Evolutionary conservation across 192 early-diverging fungal species (phyloP).

Genomic region (Coemansia sp.): DNA sequence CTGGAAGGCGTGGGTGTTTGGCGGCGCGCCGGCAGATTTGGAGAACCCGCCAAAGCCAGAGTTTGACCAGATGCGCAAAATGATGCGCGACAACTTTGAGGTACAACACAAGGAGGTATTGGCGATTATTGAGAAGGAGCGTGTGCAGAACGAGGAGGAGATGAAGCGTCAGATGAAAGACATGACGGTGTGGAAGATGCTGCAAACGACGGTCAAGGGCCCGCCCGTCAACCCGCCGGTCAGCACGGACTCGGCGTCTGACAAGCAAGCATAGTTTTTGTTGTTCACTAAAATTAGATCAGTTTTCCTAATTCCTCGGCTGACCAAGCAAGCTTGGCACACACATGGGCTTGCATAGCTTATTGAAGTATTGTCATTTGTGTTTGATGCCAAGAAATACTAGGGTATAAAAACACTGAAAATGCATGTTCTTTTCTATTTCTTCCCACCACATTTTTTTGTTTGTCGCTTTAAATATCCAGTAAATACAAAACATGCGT

Average conservation of each 20-base stretch:
- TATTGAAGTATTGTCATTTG: too few relatives aligned
- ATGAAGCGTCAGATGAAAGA: conserved; percentile 83
- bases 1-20: conserved; percentile 57
- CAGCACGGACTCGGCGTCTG: background rate
- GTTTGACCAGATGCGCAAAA: conserved; percentile 63
- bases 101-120: conserved; percentile 67
- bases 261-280: background rate
- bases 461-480: background rate
- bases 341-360: too few relatives aligned
- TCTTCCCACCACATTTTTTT: background rate
- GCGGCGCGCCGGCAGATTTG: conserved; percentile 39
- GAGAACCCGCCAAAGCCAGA: conserved; percentile 67
- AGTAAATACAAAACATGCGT: conserved; percentile 14
- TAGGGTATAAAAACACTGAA: background rate
- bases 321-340: background rate
- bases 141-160: conserved; percentile 63
- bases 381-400: background rate
- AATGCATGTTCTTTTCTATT: background rate
- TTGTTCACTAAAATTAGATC: background rate
- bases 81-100: conserved; percentile 62
- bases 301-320: background rate
- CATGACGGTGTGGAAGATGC: conserved; percentile 88
- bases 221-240: conserved; percentile 2
- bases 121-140: conserved; percentile 71
- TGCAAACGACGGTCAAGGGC: conserved; percentile 46